Evolutionary conservation across 1,139 yeast species (phyloP).

Genomic region (Entelexis sorbosivorans): DNA sequence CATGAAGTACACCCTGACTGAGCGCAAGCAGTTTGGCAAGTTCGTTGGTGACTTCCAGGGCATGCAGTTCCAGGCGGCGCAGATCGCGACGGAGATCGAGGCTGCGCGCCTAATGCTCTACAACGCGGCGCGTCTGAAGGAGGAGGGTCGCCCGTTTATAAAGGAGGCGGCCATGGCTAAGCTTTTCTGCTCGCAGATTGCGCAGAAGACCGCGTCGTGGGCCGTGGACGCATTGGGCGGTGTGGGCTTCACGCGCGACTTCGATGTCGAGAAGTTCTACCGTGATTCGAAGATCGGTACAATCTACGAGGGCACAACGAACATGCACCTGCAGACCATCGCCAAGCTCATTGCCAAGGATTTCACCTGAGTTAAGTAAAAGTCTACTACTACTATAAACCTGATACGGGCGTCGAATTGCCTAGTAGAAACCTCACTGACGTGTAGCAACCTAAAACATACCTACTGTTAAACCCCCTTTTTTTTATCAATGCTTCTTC

Average conservation of each 20-base stretch:
- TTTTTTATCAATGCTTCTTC: too few relatives aligned
- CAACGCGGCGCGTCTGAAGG: slow-evolving; percentile 39
- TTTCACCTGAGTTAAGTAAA: slow-evolving; percentile 16
- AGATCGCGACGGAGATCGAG: slow-evolving; percentile 37
- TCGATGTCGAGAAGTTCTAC: slow-evolving; percentile 35
- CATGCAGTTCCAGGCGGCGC: slow-evolving; percentile 39
- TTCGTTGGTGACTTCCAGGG: slow-evolving; percentile 39
- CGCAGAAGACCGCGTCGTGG: slow-evolving; percentile 34
- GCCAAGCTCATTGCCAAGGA: slow-evolving; percentile 36
- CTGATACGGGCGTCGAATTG: too few relatives aligned
- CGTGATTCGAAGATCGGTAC: slow-evolving; percentile 39
- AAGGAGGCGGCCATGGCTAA: slow-evolving; percentile 41
- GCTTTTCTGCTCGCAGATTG: slow-evolving; percentile 35
- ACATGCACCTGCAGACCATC: slow-evolving; percentile 37
- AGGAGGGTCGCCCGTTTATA: slow-evolving; percentile 33
- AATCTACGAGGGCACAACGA: slow-evolving; percentile 38
- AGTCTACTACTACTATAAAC: too few relatives aligned
- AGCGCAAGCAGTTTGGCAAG: slow-evolving; percentile 38
- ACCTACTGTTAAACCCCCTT: too few relatives aligned
- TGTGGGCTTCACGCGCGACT: slow-evolving; percentile 39
- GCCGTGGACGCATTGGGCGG: slow-evolving; percentile 43
- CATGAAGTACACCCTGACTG: slow-evolving; percentile 33
- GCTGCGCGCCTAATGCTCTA: slow-evolving; percentile 37
- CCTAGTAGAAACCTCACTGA: too few relatives aligned
- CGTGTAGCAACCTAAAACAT: too few relatives aligned